These are phyloP conservation scores for Cryptococcus sp. DNA, from an alignment of 1,284 basidiomycete species.

Conservation along the genomic window DNA sequence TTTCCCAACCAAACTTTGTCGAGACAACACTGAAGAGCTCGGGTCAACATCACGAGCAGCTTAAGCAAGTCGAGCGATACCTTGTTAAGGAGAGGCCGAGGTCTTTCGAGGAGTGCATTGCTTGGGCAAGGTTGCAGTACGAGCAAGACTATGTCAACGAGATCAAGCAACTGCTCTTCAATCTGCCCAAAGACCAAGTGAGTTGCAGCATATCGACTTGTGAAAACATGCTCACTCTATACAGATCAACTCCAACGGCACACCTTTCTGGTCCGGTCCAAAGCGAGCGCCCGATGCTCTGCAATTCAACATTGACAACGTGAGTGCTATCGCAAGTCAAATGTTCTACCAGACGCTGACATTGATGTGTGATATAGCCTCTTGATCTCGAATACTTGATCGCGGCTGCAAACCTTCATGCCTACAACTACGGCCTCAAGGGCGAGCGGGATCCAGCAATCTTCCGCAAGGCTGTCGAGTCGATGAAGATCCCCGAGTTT, in stretches of 20 bases:
- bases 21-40: conserved; percentile 88
- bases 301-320: conserved; percentile 80
- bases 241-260: conserved; percentile 75
- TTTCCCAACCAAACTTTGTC: conserved; percentile 94
- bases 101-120: conserved; percentile 95
- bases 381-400: conserved; percentile 89
- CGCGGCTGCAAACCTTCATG: conserved; percentile 93
- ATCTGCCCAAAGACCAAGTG: conserved; percentile 87
- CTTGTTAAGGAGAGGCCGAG: conserved; percentile 90
- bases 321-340: conserved; percentile 55
- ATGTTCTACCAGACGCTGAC: conserved; percentile 10
- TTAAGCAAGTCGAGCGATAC: conserved; percentile 86
- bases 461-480: conserved; percentile 82
- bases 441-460: conserved; percentile 78
- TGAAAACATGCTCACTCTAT: not conserved
- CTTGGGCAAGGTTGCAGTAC: conserved; percentile 95
- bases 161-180: conserved; percentile 90
- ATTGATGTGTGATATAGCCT: conserved; percentile 57
- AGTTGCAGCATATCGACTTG: conserved; percentile 13
- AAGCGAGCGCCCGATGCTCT: conserved; percentile 97
- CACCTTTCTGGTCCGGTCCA: conserved; percentile 96
- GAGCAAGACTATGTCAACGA: conserved; percentile 93
- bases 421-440: conserved; percentile 96
- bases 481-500: conserved; percentile 91
- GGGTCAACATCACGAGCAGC: conserved; percentile 85